Evolutionary conservation across 2,329 filamentous ascomycete genomes (phyloP), one percentile per base, ranked within the genome.

Genomic region (Paradendryphiella salina): DNA sequence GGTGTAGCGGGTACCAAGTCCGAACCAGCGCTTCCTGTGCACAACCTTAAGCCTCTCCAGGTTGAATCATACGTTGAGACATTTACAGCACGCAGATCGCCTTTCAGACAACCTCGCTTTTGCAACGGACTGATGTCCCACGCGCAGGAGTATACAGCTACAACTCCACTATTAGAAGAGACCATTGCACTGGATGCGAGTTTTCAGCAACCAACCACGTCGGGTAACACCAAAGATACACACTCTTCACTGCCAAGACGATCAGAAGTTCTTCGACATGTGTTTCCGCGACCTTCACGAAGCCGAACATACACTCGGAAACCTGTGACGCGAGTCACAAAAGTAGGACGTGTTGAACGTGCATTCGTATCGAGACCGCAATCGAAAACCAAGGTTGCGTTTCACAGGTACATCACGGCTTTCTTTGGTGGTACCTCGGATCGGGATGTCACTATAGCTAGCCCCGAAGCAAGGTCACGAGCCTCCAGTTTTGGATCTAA

Each of bases 1-100:
- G 76, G 72, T 45, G 74, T 78, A 52, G 76, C 76, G 34, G 69
- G 63, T 23, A 67, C 71, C 26, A 58, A 69, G 47, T 68, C 68
- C 21, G 58, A 64, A 33, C 56, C 65, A 31, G 46, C 56, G n/a
- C 54, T 63, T 58, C 56, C 67, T 47, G n/a, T 57, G 33, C 33
- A 52, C 13, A 37, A 56, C 26, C 37, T 49, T 20, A 45, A 56
- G 11, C 47, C 54, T 52, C 44, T 57, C 26, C 52, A 51, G 31
- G 38, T 56, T 23, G 47, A 52, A 5, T 59, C 59, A 2, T 59
- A 53, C 40, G 54, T 59, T 40, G 50, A 63, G 28, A 64, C 61
- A 18, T 40, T 60, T 3, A 53, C 39, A 26, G 44, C 41, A 28
- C 54, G 56, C 36, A 58, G 37, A 18, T 38, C 57, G 14, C 51